A percentile compares a stretch with the other conserved stretches of the same genome.
Evolutionary conservation across 2,329 filamentous ascomycete species (phyloP).

Genomic region (Teratosphaeriaceae sp.): DNA sequence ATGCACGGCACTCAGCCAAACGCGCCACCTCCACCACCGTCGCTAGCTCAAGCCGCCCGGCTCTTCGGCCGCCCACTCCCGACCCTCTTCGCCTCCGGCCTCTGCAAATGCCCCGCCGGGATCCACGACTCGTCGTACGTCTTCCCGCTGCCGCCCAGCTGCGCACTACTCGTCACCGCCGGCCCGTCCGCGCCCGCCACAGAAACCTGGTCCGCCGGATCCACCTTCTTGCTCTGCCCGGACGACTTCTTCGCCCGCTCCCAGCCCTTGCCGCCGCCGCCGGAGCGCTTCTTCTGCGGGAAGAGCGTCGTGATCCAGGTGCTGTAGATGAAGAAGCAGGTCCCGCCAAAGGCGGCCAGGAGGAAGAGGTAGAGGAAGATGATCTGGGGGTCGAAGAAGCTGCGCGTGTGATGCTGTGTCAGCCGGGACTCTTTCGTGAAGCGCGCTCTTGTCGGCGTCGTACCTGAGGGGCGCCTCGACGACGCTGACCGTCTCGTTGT

Average conservation of each 20-base stretch:
- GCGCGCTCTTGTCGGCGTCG: too few species aligned
- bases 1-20: too few species aligned
- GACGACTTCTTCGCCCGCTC: constrained; percentile 59
- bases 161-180: constrained; percentile 54
- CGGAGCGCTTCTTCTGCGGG: constrained; percentile 79
- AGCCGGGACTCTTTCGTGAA: too few species aligned
- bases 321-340: constrained; percentile 94
- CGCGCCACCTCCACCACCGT: too few species aligned
- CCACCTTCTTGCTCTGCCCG: constrained; percentile 61
- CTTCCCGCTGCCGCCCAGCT: constrained; percentile 49
- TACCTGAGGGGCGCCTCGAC: constrained; percentile 85
- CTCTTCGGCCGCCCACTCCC: constrained; percentile 44
- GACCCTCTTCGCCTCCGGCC: constrained; percentile 62
- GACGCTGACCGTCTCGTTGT: constrained; percentile 75
- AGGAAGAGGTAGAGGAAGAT: constrained; percentile 98
- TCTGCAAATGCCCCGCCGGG: constrained; percentile 79
- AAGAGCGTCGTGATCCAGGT: constrained; percentile 96
- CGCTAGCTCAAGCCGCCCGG: constrained; percentile 33
- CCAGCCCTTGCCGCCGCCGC: constrained; percentile 51
- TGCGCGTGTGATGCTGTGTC: too few species aligned
- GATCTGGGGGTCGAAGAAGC: constrained; percentile 17
- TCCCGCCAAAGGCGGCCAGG: constrained; percentile 66
- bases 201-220: constrained; percentile 50
- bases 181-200: constrained; percentile 66
- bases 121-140: constrained; percentile 93